Base-by-base conservation (phyloP, 768 basidiomycete genomes). In the Rubroboletus pulcherrimus region DNA sequence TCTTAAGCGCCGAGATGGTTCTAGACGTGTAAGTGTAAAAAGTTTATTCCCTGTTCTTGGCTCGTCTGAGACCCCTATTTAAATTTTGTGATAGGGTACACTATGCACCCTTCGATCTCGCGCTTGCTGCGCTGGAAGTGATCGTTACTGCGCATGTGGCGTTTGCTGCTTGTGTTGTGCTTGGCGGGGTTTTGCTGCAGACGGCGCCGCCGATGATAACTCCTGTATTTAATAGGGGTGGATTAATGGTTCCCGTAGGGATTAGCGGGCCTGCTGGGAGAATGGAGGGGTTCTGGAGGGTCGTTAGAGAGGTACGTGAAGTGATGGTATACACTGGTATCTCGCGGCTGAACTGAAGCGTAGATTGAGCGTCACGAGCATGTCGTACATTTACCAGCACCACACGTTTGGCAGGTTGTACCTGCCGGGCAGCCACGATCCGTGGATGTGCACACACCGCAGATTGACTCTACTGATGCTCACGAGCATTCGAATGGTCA, bases 371-470 rank as follows among this genome's bases (percentile, higher is more conserved):
- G 86, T 3, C 92, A 96, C 59, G 89, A 91, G 0, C 81, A 89
- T 57, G 88, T 97, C 26, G 66, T 89, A 0, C 89, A 92, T 65
- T 80, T 96, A 11, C 86, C 89, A 1, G 85, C 89, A 11, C 92
- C 91, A 1, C 91, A 93, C 59, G 84, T 95, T 52, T 95, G 91
- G 91, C 91, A 94, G 64, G 81, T 95, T 41, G 79, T 83, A 0
- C 83, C 86, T 0, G 64, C 58, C 0, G 71, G 69, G 15, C 69
- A 72, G 54, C 59, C 65, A 17, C 54, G 56, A 14, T 58, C 57
- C 7, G 14, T 57, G 41, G 40, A 58, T 24, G 40, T 49, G 9
- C 26, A 41, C n/a, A 12, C 42, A 30, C 34, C 40, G 2, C 45
- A 51, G 17, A 30, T 24, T 7, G 46, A 51, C 9, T 24, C 26